Evolutionary conservation across 2,329 filamentous ascomycete species (phyloP).

Genomic region (Phyllosticta citribraziliensis): DNA sequence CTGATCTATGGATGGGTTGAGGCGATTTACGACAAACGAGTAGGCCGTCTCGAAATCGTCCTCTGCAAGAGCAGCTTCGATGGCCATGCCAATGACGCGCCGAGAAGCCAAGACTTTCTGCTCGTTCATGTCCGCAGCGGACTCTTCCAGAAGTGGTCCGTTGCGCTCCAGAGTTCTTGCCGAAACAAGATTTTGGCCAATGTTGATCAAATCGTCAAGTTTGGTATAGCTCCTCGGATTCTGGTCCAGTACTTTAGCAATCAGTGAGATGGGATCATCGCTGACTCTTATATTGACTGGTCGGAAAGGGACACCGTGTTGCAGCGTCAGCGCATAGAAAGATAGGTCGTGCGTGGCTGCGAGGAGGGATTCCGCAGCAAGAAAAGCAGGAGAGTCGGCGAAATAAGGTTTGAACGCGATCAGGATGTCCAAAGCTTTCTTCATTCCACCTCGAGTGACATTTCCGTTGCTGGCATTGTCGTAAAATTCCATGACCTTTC

Average conservation of each 20-base stretch:
- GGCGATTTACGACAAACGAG: slow-evolving; percentile 66
- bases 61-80: slow-evolving; percentile 64
- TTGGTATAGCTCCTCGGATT: slow-evolving; percentile 66
- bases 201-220: slow-evolving; percentile 60
- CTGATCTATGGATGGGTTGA: slow-evolving; percentile 26
- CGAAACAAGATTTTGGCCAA: slow-evolving; percentile 57
- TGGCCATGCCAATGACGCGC: slow-evolving; percentile 69
- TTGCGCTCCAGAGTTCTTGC: slow-evolving; percentile 37
- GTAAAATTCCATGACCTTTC: slow-evolving; percentile 58
- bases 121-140: slow-evolving; percentile 12
- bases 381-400: slow-evolving; percentile 40
- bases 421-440: slow-evolving; percentile 67
- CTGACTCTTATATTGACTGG: slow-evolving; percentile 71
- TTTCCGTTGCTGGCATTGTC: slow-evolving; percentile 79
- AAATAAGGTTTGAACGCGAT: slow-evolving; percentile 54
- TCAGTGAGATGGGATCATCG: slow-evolving; percentile 61
- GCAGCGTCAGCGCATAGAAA: slow-evolving; percentile 66
- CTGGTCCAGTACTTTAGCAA: slow-evolving; percentile 65
- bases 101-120: slow-evolving; percentile 43
- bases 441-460: slow-evolving; percentile 62
- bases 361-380: slow-evolving; percentile 54
- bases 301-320: slow-evolving; percentile 70
- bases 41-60: slow-evolving; percentile 82
- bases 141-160: slow-evolving; percentile 16
- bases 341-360: slow-evolving; percentile 65